Conservation (phyloP, 805 yeast species). For the Candida anglica region DNA sequence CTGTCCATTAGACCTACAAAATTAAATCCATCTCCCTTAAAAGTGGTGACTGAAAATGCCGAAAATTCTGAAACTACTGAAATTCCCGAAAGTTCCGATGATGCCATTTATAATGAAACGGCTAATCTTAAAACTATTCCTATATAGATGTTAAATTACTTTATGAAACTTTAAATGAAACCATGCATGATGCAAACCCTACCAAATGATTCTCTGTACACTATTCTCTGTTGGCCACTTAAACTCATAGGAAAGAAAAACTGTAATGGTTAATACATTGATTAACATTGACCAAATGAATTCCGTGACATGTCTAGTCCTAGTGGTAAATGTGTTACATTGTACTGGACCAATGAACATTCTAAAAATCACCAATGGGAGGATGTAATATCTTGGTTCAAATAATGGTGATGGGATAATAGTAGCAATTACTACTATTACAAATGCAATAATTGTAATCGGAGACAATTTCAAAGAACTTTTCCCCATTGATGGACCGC, state of each 20-base stretch:
- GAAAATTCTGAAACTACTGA: too few species aligned
- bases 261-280: slow-evolving; percentile 46
- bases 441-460: slow-evolving; percentile 45
- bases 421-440: slow-evolving; percentile 52
- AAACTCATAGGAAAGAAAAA: slow-evolving; percentile 64
- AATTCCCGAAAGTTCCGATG: too few species aligned
- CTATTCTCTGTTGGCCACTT: slow-evolving; percentile 60
- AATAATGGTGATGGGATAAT: slow-evolving; percentile 87
- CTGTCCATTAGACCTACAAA: neutral
- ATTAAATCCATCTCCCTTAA: neutral
- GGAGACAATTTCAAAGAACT: slow-evolving; percentile 14
- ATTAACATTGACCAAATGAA: slow-evolving; percentile 57
- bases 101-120: too few species aligned
- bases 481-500: neutral
- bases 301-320: slow-evolving; percentile 47
- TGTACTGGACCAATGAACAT: slow-evolving; percentile 44
- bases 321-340: slow-evolving; percentile 16
- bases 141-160: too few species aligned
- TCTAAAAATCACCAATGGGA: slow-evolving; percentile 78
- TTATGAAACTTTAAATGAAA: too few species aligned
- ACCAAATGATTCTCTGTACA: slow-evolving; percentile 89
- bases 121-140: too few species aligned
- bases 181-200: too few species aligned
- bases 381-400: slow-evolving; percentile 88
- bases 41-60: neutral